A percentile compares a stretch with the other conserved stretches of the same genome.
These are phyloP conservation scores for Plasmodium inui DNA, from an alignment of 169 alveolate species.

Conservation along the genomic window DNA sequence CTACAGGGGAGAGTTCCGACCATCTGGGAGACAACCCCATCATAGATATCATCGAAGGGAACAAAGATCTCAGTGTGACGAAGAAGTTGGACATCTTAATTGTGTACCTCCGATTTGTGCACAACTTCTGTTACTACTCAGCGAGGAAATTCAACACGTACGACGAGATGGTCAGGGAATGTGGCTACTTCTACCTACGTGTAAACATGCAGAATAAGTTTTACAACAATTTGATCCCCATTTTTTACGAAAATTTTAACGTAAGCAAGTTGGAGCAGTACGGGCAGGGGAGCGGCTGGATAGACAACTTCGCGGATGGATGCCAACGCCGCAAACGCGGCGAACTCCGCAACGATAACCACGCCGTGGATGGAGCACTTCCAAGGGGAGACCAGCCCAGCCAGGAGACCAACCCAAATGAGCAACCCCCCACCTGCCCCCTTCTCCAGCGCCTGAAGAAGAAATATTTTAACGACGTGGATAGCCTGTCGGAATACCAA, in stretches of 20 bases:
- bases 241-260: conserved; percentile 67
- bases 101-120: conserved; percentile 62
- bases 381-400: not conserved
- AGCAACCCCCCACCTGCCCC: not conserved
- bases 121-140: conserved; percentile 67
- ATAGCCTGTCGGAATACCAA: conserved; percentile 21
- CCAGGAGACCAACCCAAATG: not conserved
- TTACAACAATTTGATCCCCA: conserved; percentile 25
- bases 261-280: conserved; percentile 5
- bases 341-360: not conserved
- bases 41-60: conserved; percentile 25
- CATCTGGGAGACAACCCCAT: conserved; percentile 35
- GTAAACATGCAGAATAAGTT: conserved; percentile 38
- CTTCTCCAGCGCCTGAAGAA: not conserved
- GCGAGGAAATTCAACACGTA: conserved; percentile 69
- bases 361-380: not conserved
- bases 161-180: conserved; percentile 71
- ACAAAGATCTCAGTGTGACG: not conserved
- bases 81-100: conserved; percentile 49
- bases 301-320: not conserved
- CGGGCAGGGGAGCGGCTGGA: not conserved
- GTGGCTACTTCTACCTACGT: conserved; percentile 62
- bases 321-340: not conserved
- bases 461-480: not conserved
- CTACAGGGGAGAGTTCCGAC: not conserved